Evolutionary conservation across 768 basidiomycete species (phyloP).

Genomic region (Termitomyces sp.): DNA sequence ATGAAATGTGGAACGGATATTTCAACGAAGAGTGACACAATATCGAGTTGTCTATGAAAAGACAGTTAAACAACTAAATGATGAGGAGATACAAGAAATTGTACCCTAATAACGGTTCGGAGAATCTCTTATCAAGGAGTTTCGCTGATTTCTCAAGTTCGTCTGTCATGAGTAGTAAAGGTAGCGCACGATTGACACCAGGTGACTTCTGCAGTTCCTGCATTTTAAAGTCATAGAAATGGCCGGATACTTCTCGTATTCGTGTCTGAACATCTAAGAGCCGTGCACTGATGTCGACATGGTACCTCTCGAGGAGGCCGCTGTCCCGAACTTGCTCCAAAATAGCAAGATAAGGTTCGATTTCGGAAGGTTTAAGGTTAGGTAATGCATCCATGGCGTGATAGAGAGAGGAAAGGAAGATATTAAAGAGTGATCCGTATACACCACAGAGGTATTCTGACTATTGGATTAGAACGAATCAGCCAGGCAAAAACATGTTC

Average conservation of each 20-base stretch:
- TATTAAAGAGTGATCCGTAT: slow-evolving; percentile 75
- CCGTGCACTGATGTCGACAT: slow-evolving; percentile 66
- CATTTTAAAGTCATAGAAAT: slow-evolving; percentile 59
- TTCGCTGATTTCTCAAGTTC: slow-evolving; percentile 88
- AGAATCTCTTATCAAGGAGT: slow-evolving; percentile 80
- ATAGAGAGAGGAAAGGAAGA: slow-evolving; percentile 81
- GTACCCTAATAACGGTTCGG: slow-evolving; percentile 76
- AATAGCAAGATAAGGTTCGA: slow-evolving; percentile 58
- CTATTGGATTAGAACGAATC: slow-evolving; percentile 26
- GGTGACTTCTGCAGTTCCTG: slow-evolving; percentile 60
- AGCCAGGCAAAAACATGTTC: slow-evolving; percentile 3
- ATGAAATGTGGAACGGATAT: slow-evolving; percentile 61
- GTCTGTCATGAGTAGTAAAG: slow-evolving; percentile 77
- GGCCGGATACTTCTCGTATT: slow-evolving; percentile 50
- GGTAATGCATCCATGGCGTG: slow-evolving; percentile 77
- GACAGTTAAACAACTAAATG: background rate
- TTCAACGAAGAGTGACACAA: slow-evolving; percentile 72
- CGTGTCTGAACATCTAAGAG: slow-evolving; percentile 63
- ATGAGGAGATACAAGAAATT: slow-evolving; percentile 13
- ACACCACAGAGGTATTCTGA: slow-evolving; percentile 61
- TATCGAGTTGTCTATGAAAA: slow-evolving; percentile 53
- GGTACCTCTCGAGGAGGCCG: slow-evolving; percentile 64
- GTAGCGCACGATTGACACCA: slow-evolving; percentile 77
- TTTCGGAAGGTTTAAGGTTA: slow-evolving; percentile 62
- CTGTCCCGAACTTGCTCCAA: slow-evolving; percentile 69